These are phyloP conservation scores for Diplocarpon rosae DNA, from an alignment of 2,329 filamentous ascomycete species.

Conservation along the genomic window DNA sequence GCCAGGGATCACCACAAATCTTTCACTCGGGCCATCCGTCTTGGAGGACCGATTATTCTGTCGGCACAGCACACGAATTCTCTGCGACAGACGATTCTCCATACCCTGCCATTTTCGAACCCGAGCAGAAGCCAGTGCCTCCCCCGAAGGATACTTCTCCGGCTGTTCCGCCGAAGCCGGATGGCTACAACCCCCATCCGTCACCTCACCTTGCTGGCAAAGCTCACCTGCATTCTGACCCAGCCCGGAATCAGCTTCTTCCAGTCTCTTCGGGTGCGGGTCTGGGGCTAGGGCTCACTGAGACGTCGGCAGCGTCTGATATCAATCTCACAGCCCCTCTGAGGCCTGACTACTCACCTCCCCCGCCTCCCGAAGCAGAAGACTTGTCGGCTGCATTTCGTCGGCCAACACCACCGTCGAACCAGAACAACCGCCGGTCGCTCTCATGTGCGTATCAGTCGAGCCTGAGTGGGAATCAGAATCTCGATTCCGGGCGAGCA, in stretches of 20 bases:
- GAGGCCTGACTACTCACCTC: conserved; percentile 20
- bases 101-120: conserved; percentile 14
- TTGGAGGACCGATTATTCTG: conserved; percentile 24
- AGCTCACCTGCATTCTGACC: conserved; percentile 4
- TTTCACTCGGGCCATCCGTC: conserved; percentile 20
- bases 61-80: conserved; percentile 19
- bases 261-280: conserved; percentile 19
- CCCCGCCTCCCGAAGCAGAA: conserved; percentile 9
- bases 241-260: conserved; percentile 15
- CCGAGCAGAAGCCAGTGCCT: conserved; percentile 29
- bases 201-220: conserved; percentile 14
- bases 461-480: conserved; percentile 17
- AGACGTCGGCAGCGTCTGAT: conserved; percentile 12
- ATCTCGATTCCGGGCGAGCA: conserved; percentile 21
- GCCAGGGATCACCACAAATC: conserved; percentile 10
- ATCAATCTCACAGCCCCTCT: conserved; percentile 11
- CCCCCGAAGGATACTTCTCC: conserved; percentile 31
- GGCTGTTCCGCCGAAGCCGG: conserved; percentile 18
- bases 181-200: conserved; percentile 20
- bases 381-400: conserved; percentile 8
- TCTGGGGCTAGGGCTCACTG: conserved; percentile 18
- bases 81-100: conserved; percentile 12
- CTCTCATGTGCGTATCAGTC: conserved; percentile 22
- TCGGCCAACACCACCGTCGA: conserved; percentile 16
- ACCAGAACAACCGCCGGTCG: conserved; percentile 15